Base-by-base conservation (phyloP, 139 green algal species). In the Cymbomonas tetramitiformis region DNA sequence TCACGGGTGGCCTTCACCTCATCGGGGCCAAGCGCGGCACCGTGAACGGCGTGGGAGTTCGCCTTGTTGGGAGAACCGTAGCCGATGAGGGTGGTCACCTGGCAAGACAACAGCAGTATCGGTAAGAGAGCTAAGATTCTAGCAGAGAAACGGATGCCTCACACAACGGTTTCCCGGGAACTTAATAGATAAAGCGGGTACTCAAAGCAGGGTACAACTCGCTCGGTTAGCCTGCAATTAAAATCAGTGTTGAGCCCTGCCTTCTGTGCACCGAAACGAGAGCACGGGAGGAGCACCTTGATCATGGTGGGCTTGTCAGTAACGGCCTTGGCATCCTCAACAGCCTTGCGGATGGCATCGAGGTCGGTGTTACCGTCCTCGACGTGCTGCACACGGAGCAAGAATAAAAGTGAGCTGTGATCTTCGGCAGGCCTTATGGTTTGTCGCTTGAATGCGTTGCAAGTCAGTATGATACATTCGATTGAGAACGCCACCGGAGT, bases 51-150 rank as follows among this genome's bases (percentile, higher is more conserved):
- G 65, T 97, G 86, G 3, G 82, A 82, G 85, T 96, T 80, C 34
- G 88, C 84, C 86, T 96, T 96, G 83, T 97, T 97, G 65, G 91
- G 91, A 2, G 90, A 97, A 58, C 91, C 91, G 65, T 94, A 99
- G 54, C 91, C 91, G 65, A 99, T 99, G 61, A 94, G 82, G 58
- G 91, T 99, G 66, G 83, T 87, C 28, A 75, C 69, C 69, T 77
- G n/a, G n/a, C n/a, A n/a, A n/a, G n/a, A n/a, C n/a, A n/a, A n/a
- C n/a, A n/a, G n/a, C n/a, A n/a, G n/a, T n/a, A n/a, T n/a, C n/a
- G n/a, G n/a, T n/a, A n/a, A n/a, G n/a, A n/a, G n/a, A n/a, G n/a
- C n/a, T n/a, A n/a, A n/a, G n/a, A n/a, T n/a, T n/a, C n/a, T n/a
- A n/a, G n/a, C n/a, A n/a, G n/a, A n/a, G n/a, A n/a, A n/a, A n/a